phyloP scores from a whole-genome alignment of 2,329 filamentous ascomycete genomes.

The Aspergillus brasiliensis region DNA sequence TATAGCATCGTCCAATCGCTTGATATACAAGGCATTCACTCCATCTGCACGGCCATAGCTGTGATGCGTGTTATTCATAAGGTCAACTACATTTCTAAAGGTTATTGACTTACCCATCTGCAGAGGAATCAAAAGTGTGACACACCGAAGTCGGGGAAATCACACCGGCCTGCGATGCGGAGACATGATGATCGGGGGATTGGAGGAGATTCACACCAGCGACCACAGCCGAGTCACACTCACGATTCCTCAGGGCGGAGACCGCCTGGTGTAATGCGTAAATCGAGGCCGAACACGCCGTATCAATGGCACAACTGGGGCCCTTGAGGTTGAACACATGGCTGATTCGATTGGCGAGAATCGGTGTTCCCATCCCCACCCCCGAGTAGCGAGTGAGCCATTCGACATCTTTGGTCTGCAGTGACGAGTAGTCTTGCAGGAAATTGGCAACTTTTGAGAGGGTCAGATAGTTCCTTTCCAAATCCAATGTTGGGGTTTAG shows the following conservation, averaged over 20 bases:
- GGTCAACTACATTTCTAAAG: not conserved
- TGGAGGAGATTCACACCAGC: conserved; percentile 14
- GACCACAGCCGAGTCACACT: conserved; percentile 25
- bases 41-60: not conserved
- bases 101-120: not conserved
- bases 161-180: not conserved
- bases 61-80: not conserved
- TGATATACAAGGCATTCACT: not conserved
- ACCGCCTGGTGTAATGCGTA: conserved; percentile 45
- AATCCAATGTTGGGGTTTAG: not conserved
- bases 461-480: not conserved
- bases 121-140: not conserved
- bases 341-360: conserved; percentile 29
- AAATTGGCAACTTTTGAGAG: not conserved
- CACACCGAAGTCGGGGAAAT: not conserved
- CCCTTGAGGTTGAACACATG: conserved; percentile 43
- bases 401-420: conserved; percentile 4
- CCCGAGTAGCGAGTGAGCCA: conserved; percentile 15
- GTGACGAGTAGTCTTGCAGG: not conserved
- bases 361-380: conserved; percentile 16
- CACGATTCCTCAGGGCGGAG: conserved; percentile 21
- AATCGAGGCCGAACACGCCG: conserved; percentile 43
- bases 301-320: conserved; percentile 32
- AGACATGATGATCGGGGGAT: not conserved
- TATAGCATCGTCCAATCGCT: not conserved